A percentile compares a stretch with the other conserved stretches of the same genome.
These are phyloP conservation scores for Pichia kluyveri DNA, from an alignment of 805 yeast species.

Conservation along the genomic window DNA sequence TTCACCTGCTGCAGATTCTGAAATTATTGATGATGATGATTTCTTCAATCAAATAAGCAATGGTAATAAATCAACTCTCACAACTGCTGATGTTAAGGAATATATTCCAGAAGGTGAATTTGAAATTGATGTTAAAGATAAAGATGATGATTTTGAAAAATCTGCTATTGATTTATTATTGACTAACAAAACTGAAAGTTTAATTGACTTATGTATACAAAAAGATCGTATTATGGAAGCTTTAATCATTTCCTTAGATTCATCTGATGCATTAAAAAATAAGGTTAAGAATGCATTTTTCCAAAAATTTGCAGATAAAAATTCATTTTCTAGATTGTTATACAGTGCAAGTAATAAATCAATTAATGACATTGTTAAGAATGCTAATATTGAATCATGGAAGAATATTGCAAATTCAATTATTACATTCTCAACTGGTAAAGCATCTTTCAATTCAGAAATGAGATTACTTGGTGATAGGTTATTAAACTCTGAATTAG, in stretches of 20 bases:
- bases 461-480: slow-evolving; percentile 73
- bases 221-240: slow-evolving; percentile 69
- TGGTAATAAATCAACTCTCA: slow-evolving; percentile 6
- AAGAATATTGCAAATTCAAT: slow-evolving; percentile 68
- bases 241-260: slow-evolving; percentile 66
- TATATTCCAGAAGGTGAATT: slow-evolving; percentile 50
- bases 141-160: slow-evolving; percentile 27
- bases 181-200: slow-evolving; percentile 52
- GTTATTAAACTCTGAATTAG: slow-evolving; percentile 35
- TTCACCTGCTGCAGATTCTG: slow-evolving; percentile 8
- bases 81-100: slow-evolving; percentile 1
- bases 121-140: slow-evolving; percentile 23
- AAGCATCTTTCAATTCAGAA: slow-evolving; percentile 40
- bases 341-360: slow-evolving; percentile 49
- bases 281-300: slow-evolving; percentile 70
- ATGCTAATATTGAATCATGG: slow-evolving; percentile 77
- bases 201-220: slow-evolving; percentile 58
- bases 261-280: slow-evolving; percentile 49
- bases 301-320: slow-evolving; percentile 38
- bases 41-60: slow-evolving; percentile 28
- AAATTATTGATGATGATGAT: slow-evolving; percentile 26
- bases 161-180: slow-evolving; percentile 49
- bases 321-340: slow-evolving; percentile 64
- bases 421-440: slow-evolving; percentile 39
- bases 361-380: slow-evolving; percentile 61